Evolutionary conservation across 2,329 filamentous ascomycete species (phyloP).

Genomic region (Xylogone sp.): DNA sequence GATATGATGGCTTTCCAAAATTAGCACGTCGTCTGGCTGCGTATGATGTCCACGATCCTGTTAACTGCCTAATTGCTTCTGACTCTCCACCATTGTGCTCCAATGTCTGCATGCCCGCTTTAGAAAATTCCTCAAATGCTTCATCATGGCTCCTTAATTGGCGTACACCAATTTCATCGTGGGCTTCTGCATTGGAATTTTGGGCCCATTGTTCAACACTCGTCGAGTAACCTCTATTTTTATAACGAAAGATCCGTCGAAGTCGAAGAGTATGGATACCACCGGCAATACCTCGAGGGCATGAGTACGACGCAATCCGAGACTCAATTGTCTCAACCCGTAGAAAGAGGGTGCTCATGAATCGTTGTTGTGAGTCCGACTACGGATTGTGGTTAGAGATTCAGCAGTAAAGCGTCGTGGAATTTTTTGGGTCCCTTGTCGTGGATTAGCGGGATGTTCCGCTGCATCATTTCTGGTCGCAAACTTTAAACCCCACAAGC

Average conservation of each 20-base stretch:
- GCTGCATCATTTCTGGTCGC: neutral
- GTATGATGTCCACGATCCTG: neutral
- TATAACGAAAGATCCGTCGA: constrained; percentile 9
- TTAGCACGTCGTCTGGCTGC: neutral
- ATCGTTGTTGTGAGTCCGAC: neutral
- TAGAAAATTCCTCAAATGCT: neutral
- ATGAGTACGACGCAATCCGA: constrained; percentile 18
- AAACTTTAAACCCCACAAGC: neutral
- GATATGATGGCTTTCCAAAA: neutral
- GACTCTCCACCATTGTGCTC: too few relatives aligned
- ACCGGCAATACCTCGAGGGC: constrained; percentile 17
- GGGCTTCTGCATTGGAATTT: neutral
- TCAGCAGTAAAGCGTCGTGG: neutral
- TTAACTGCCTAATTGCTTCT: neutral
- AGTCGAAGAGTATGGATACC: constrained; percentile 17
- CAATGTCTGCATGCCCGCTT: neutral
- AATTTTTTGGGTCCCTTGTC: neutral
- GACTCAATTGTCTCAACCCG: constrained; percentile 20
- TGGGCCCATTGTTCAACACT: neutral
- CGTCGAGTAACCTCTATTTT: neutral
- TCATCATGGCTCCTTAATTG: neutral
- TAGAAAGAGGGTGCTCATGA: constrained; percentile 16
- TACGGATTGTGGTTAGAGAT: neutral
- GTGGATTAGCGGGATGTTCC: neutral
- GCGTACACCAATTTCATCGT: neutral